Base-by-base conservation (phyloP, 2,329 filamentous ascomycete species). In the Fusarium devonianum region DNA sequence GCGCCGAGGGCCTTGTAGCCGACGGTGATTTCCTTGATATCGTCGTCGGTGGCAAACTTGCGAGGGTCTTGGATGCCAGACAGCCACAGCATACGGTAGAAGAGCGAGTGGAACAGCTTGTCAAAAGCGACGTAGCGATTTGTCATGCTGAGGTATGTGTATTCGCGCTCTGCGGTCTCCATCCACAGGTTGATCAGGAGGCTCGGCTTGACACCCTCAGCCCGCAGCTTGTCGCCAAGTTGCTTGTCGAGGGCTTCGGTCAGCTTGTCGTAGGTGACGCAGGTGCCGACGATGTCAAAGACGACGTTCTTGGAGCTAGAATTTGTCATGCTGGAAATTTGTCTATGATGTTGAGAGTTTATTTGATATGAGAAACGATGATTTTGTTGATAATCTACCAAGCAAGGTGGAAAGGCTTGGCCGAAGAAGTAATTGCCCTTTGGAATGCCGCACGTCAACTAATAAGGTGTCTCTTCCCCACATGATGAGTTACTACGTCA, bases 161-260 rank as follows among this genome's bases (percentile, higher is more conserved):
- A 81, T 50, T 82, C 77, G 13, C 73, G 70, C 58, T 81, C 78
- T 0, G 75, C 69, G 0, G 69, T 70, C 32, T 75, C 75, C 50
- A 78, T 68, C 78, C 77, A 81, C 4, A 70, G 60, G 58, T 72
- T 78, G 17, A 74, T 75, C 10, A 81, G 73, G 16, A 75, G 67
- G 21, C 70, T 69, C 0, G 77, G 64, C 7, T 70, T 72, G 50
- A 81, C 71, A 45, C 65, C 67, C 25, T 75, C 56, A 6, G 65
- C 52, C 5, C 59, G 61, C 1, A 82, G 73, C 9, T 69, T 66
- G 4, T 69, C 49, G 25, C 78, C 78, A 7, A 80, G 70, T 13
- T 69, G 68, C 3, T 62, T 39, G 5, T 76, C 70, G 23, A 81
- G 71, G 22, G 68, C 67, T 25, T 4, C 22, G 8, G 4, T 30